Conservation (phyloP, 164 flowering plant species). For the Tetrastigma voinierianum region DNA sequence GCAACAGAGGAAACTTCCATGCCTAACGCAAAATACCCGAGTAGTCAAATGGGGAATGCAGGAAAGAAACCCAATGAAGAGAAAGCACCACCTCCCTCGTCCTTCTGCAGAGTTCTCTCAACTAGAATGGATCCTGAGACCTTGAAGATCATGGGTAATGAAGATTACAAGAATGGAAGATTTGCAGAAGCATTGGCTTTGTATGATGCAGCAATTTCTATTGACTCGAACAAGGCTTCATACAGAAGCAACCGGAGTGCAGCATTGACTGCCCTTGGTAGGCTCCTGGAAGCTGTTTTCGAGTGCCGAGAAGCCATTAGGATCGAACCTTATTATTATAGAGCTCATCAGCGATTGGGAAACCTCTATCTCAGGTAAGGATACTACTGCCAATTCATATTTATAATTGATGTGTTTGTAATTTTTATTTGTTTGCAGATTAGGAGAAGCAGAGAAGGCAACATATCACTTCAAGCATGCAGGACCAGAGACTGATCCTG, state of each 20-base stretch:
- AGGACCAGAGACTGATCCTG: constrained; percentile 44
- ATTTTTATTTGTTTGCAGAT: constrained; percentile 17
- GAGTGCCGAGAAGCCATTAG: constrained; percentile 88
- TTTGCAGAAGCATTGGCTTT: constrained; percentile 73
- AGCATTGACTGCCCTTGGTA: constrained; percentile 72
- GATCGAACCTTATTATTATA: constrained; percentile 69
- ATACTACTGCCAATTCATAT: too few relatives aligned
- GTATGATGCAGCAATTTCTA: constrained; percentile 76
- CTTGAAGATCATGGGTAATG: constrained; percentile 73
- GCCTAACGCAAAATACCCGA: constrained; percentile 20
- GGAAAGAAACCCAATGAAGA: constrained; percentile 22
- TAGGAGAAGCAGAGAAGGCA: constrained; percentile 46
- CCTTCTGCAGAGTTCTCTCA: constrained; percentile 52
- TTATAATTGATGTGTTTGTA: not conserved
- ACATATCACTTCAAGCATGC: constrained; percentile 46
- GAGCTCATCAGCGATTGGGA: constrained; percentile 87
- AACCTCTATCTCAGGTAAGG: constrained; percentile 66
- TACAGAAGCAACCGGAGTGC: constrained; percentile 82
- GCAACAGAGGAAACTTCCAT: constrained; percentile 26
- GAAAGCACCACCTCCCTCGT: constrained; percentile 14
- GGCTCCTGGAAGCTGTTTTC: constrained; percentile 72
- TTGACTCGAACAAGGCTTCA: constrained; percentile 75
- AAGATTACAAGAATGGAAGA: constrained; percentile 72
- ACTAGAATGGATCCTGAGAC: constrained; percentile 68
- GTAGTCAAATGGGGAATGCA: constrained; percentile 25